These are phyloP conservation scores for Monosporascus sp. DNA, from an alignment of 2,329 filamentous ascomycete species.

Conservation along the genomic window DNA sequence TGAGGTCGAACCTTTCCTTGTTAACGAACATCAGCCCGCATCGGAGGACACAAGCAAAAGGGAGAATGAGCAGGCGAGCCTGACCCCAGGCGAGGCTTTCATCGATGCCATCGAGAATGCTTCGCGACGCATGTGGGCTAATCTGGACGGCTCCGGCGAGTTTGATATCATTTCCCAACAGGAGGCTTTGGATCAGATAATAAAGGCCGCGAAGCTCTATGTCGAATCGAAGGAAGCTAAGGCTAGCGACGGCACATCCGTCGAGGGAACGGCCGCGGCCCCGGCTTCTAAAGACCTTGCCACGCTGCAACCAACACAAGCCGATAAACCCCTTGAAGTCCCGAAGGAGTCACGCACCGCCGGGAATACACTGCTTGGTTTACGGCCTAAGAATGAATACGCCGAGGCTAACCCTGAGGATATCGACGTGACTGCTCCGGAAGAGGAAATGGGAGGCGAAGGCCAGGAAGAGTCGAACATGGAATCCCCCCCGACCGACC, in stretches of 20 bases:
- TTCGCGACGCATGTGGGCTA: conserved; percentile 36
- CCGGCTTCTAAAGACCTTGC: conserved; percentile 1
- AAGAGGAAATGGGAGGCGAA: conserved; percentile 29
- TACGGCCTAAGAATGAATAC: conserved; percentile 13
- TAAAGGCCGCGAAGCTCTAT: conserved; percentile 46
- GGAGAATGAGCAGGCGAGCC: conserved; percentile 19
- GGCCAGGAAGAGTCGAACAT: conserved; percentile 13
- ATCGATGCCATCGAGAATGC: conserved; percentile 34
- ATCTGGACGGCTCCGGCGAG: conserved; percentile 31
- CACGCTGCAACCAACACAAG: neutral
- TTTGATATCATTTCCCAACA: conserved; percentile 29
- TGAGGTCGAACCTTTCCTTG: conserved; percentile 38
- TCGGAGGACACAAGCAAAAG: conserved; percentile 17
- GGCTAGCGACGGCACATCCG: neutral
- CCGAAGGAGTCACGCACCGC: neutral
- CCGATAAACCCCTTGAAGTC: neutral
- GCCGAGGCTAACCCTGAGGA: conserved; percentile 36
- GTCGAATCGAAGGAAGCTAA: conserved; percentile 33
- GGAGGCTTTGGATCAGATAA: conserved; percentile 44
- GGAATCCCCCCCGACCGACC: conserved; percentile 8
- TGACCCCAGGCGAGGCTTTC: conserved; percentile 23
- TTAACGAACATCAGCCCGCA: conserved; percentile 28
- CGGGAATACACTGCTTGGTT: conserved; percentile 1
- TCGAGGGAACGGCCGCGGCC: neutral
- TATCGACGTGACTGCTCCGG: conserved; percentile 42